phyloP scores from a whole-genome alignment of 2,329 filamentous ascomycete species.

The Ophiostoma sp. region DNA sequence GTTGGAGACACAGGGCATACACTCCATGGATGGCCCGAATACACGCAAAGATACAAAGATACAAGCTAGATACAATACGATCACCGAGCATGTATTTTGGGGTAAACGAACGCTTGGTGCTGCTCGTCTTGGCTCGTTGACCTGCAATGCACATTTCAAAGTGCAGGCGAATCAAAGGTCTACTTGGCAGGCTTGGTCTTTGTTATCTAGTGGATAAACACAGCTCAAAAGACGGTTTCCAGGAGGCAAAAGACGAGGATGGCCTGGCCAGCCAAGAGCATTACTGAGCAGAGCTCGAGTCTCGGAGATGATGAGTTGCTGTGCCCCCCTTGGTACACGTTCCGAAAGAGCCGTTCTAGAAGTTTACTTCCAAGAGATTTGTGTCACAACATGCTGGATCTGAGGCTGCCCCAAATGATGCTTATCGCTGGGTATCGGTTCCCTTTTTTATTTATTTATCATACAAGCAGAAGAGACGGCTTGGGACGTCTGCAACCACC shows the following conservation, averaged over 20 bases:
- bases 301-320: not conserved
- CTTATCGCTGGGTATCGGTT: not conserved
- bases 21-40: too few species aligned
- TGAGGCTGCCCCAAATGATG: not conserved
- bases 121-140: not conserved
- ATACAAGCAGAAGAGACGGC: too few species aligned
- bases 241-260: not conserved
- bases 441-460: too few species aligned
- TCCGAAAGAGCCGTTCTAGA: not conserved
- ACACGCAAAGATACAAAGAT: not conserved
- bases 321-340: not conserved
- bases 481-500: too few species aligned
- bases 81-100: not conserved
- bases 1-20: too few species aligned
- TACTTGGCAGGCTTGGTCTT: constrained; percentile 7
- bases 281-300: not conserved
- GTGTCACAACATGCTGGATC: not conserved
- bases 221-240: not conserved
- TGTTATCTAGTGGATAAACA: constrained; percentile 7
- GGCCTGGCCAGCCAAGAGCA: not conserved
- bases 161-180: not conserved
- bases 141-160: not conserved
- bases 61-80: not conserved
- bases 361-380: not conserved
- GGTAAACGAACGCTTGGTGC: not conserved